Base-by-base conservation (phyloP, 2,329 filamentous ascomycete species). In the Eutypella sp. region DNA sequence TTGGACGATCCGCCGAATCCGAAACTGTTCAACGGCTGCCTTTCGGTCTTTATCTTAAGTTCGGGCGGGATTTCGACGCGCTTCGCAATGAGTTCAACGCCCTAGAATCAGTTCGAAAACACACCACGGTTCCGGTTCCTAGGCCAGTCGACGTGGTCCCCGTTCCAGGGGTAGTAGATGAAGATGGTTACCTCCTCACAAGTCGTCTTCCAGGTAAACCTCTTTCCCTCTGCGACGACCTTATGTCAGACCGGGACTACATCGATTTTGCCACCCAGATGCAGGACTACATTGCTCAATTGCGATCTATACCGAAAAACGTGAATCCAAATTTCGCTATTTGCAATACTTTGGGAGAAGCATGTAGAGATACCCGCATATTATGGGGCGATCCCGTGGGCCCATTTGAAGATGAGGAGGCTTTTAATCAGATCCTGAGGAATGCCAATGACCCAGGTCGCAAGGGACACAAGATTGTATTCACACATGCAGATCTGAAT, bases 401-500 rank as follows among this genome's bases (percentile, higher is more conserved):
- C 1, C 62, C 61, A 0, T 65, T 62, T 19, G 18, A 40, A n/a
- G 55, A 63, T n/a, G 61, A 65, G 47, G 55, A 51, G 10, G 47
- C 56, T 10, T 68, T 68, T 44, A 66, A 57, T 47, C 52, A 63
- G 42, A n/a, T 48, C 5, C 40, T 67, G 15, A 46, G 55, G 18
- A 59, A 57, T 34, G 42, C 59, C 4, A 58, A 68, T 31, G 58
- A 67, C 2, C 56, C 63, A 9, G 45, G 44, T 38, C 57, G 59
- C 2, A 53, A 54, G 3, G 57, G 57, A 10, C 59, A 66, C 42
- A 46, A 47, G 19, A 58, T 62, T 15, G 50, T 63, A 6, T 67
- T 67, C 23, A 64, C 63, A 4, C 62, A 66, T 43, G 61, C 59
- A 2, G 62, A 66, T 40, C 54, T 67, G 5, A 65, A 64, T 37